phyloP scores from a whole-genome alignment of 2,329 filamentous ascomycete species.

The Penicillium griseofulvum region DNA sequence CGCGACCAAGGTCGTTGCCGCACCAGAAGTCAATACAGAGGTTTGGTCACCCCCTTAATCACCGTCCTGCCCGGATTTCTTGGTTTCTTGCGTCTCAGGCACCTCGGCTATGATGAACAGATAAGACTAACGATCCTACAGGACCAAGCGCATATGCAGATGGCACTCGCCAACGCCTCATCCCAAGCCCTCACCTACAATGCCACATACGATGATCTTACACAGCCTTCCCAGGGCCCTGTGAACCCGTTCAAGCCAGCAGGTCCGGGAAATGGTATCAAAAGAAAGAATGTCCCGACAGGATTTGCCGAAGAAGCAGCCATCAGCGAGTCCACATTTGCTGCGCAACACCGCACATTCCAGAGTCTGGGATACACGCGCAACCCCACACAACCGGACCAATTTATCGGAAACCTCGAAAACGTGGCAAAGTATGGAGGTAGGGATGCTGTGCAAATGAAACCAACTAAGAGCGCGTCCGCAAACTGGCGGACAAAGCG shows the following conservation, averaged over 20 bases:
- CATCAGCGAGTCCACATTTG: slow-evolving; percentile 87
- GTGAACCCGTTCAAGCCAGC: slow-evolving; percentile 72
- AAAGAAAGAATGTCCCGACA: slow-evolving; percentile 79
- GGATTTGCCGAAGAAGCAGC: slow-evolving; percentile 84
- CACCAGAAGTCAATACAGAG: slow-evolving; percentile 56
- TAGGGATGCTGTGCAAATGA: slow-evolving; percentile 54
- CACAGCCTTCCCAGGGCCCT: slow-evolving; percentile 65
- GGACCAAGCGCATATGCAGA: slow-evolving; percentile 51
- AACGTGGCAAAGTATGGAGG: slow-evolving; percentile 47
- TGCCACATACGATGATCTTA: slow-evolving; percentile 68
- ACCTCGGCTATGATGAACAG: background rate
- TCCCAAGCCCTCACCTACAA: slow-evolving; percentile 53
- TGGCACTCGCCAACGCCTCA: slow-evolving; percentile 53
- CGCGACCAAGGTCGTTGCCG: slow-evolving; percentile 45
- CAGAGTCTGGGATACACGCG: slow-evolving; percentile 61
- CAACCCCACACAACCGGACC: slow-evolving; percentile 45
- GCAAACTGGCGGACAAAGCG: slow-evolving; percentile 68
- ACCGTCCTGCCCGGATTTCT: background rate
- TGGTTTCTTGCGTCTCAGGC: background rate
- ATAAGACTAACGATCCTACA: slow-evolving; percentile 43
- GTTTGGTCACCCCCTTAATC: slow-evolving; percentile 47
- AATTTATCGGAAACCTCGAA: slow-evolving; percentile 50
- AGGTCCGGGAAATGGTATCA: slow-evolving; percentile 52
- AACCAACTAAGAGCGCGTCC: slow-evolving; percentile 67
- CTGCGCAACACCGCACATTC: slow-evolving; percentile 79